Percentiles rank a stretch among this genome's conserved stretches.
Conservation (phyloP, 306 rosid genomes). For the Ammopiptanthus mongolicus region DNA sequence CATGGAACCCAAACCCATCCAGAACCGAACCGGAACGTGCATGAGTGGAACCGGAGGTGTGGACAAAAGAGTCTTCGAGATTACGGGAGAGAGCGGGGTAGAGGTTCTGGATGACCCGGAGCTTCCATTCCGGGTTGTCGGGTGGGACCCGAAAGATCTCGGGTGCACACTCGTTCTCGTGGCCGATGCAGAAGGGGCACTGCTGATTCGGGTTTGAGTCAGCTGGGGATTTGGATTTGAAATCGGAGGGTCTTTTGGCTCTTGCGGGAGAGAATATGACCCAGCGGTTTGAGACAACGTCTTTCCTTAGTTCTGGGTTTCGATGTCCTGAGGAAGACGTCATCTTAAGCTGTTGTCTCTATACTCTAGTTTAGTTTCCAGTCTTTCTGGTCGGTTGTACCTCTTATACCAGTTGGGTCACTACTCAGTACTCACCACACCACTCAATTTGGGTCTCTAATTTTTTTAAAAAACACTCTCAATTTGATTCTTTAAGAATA, state of each 20-base stretch:
- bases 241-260: slow-evolving; percentile 70
- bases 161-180: slow-evolving; percentile 76
- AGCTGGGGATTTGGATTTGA: slow-evolving; percentile 58
- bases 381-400: too few relatives aligned
- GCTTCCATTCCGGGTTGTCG: slow-evolving; percentile 44
- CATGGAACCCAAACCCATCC: slow-evolving; percentile 69
- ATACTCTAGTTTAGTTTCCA: too few relatives aligned
- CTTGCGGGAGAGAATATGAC: slow-evolving; percentile 74
- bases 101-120: slow-evolving; percentile 77
- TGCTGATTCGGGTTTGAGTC: slow-evolving; percentile 24
- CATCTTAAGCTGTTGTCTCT: neutral
- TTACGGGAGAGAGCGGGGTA: slow-evolving; percentile 64
- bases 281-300: slow-evolving; percentile 60
- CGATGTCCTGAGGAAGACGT: slow-evolving; percentile 12
- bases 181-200: slow-evolving; percentile 84
- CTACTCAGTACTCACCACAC: too few relatives aligned
- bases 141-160: slow-evolving; percentile 74
- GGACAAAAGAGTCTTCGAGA: neutral
- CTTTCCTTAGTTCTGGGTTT: slow-evolving; percentile 51
- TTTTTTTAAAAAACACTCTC: too few relatives aligned
- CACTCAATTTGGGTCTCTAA: too few relatives aligned
- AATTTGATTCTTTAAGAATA: too few relatives aligned
- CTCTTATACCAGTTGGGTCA: too few relatives aligned
- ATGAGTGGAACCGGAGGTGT: neutral
- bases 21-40: slow-evolving; percentile 21